phyloP scores from a whole-genome alignment of 106 monocot genomes.

The Acorus gramineus region DNA sequence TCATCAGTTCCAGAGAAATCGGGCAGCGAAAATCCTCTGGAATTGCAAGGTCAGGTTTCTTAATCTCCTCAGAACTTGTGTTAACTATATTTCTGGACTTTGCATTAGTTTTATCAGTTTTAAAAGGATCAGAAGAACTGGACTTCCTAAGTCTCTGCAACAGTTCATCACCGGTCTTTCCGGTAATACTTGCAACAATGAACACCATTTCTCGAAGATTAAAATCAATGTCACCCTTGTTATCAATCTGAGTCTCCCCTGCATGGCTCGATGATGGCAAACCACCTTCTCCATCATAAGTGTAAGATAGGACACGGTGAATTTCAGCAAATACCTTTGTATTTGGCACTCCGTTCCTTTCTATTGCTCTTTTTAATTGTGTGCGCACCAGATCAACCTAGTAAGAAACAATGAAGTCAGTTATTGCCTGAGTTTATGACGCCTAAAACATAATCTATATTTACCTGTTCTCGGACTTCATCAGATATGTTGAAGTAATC shows the following conservation, averaged over 20 bases:
- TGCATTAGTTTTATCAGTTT: slow-evolving; percentile 5
- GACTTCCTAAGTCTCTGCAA: slow-evolving; percentile 15
- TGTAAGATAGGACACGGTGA: slow-evolving; percentile 21
- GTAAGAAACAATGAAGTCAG: not conserved
- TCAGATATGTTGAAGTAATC: slow-evolving; percentile 69
- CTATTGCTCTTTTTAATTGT: slow-evolving; percentile 47
- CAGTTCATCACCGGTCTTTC: slow-evolving; percentile 26
- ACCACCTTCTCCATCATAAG: slow-evolving; percentile 13
- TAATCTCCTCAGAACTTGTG: slow-evolving; percentile 18
- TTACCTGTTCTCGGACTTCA: slow-evolving; percentile 91
- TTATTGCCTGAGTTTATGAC: not conserved
- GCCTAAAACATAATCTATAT: not conserved
- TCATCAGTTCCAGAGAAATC: slow-evolving; percentile 67
- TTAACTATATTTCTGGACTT: slow-evolving; percentile 5
- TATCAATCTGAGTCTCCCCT: slow-evolving; percentile 2
- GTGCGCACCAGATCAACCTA: slow-evolving; percentile 59
- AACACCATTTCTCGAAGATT: slow-evolving; percentile 25
- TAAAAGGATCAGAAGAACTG: not conserved
- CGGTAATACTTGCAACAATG: slow-evolving; percentile 34
- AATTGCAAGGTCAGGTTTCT: slow-evolving; percentile 37
- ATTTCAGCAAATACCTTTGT: slow-evolving; percentile 48
- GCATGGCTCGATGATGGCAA: slow-evolving; percentile 4
- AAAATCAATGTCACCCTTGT: slow-evolving; percentile 5
- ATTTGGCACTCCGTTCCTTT: slow-evolving; percentile 36
- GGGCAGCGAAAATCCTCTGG: slow-evolving; percentile 67